Evolutionary conservation across 352 stramenopile species (phyloP).

Genomic region (Thraustochytrium striatum): DNA sequence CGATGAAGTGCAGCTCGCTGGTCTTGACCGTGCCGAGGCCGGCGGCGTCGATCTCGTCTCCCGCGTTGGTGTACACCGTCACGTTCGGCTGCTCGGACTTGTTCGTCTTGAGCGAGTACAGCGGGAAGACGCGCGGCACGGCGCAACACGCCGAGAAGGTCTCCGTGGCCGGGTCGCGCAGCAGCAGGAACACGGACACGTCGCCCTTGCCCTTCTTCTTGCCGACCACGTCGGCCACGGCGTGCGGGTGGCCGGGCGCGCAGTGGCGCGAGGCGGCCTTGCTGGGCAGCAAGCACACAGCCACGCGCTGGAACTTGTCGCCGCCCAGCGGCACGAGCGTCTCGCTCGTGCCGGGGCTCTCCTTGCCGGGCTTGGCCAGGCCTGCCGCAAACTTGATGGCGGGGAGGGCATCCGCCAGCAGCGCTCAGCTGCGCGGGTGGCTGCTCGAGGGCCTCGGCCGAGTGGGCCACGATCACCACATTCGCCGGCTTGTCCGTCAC

Average conservation of each 20-base stretch:
- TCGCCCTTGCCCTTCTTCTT: slow-evolving; percentile 51
- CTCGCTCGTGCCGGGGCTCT: not conserved
- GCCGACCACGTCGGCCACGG: slow-evolving; percentile 56
- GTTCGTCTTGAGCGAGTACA: slow-evolving; percentile 63
- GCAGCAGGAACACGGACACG: slow-evolving; percentile 62
- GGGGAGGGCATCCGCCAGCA: no score
- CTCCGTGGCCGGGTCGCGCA: slow-evolving; percentile 61
- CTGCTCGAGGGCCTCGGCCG: no score
- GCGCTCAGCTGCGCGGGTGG: no score
- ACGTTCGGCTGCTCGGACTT: not conserved
- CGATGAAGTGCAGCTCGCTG: slow-evolving; percentile 59
- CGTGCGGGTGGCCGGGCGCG: slow-evolving; percentile 65
- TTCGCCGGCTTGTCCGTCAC: no score
- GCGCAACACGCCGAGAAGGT: slow-evolving; percentile 63
- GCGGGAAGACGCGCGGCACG: slow-evolving; percentile 65
- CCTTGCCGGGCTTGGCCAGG: not conserved
- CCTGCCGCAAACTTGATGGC: not conserved
- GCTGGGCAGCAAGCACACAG: slow-evolving; percentile 56
- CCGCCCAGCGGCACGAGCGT: not conserved
- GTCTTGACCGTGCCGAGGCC: slow-evolving; percentile 31
- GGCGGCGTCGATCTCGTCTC: not conserved
- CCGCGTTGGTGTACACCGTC: not conserved
- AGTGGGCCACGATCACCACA: no score
- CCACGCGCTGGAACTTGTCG: slow-evolving; percentile 2
- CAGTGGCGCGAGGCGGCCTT: slow-evolving; percentile 66